A percentile compares a stretch with the other conserved stretches of the same genome.
Evolutionary conservation across 805 yeast species (phyloP).

Genomic region (Candida tibetensis): DNA sequence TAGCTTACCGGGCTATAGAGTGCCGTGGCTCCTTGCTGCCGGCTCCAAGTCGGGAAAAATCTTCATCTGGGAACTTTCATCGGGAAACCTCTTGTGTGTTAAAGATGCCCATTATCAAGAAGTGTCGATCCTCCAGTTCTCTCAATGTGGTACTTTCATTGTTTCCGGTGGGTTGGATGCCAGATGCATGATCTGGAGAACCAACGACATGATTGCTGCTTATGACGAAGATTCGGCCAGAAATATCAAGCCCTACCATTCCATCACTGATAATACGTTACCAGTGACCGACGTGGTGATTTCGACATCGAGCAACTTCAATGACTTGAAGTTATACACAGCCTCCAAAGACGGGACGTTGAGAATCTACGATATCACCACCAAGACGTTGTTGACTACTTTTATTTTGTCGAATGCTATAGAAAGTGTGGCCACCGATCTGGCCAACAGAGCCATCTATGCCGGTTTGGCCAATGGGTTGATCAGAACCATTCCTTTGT

Average conservation of each 20-base stretch:
- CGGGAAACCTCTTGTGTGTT: slow-evolving; percentile 71
- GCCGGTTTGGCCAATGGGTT: slow-evolving; percentile 66
- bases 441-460: slow-evolving; percentile 73
- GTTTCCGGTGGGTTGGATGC: slow-evolving; percentile 82
- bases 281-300: slow-evolving; percentile 49
- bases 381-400: slow-evolving; percentile 54
- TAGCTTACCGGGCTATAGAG: slow-evolving; percentile 40
- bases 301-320: slow-evolving; percentile 47
- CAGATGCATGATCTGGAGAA: slow-evolving; percentile 71
- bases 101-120: slow-evolving; percentile 84
- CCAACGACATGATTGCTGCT: slow-evolving; percentile 52
- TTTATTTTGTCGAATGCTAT: slow-evolving; percentile 64
- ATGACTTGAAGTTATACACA: slow-evolving; percentile 65
- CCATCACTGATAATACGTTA: slow-evolving; percentile 61
- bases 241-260: slow-evolving; percentile 52
- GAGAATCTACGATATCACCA: slow-evolving; percentile 60
- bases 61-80: slow-evolving; percentile 79
- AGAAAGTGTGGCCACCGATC: slow-evolving; percentile 62
- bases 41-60: slow-evolving; percentile 75
- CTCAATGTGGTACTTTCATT: slow-evolving; percentile 59
- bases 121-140: slow-evolving; percentile 56
- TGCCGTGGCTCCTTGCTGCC: slow-evolving; percentile 68
- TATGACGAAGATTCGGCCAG: slow-evolving; percentile 27
- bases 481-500: slow-evolving; percentile 56
- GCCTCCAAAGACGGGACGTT: slow-evolving; percentile 73